Base-by-base conservation (phyloP, 2,329 filamentous ascomycete genomes). In the Microdochium paspali region DNA sequence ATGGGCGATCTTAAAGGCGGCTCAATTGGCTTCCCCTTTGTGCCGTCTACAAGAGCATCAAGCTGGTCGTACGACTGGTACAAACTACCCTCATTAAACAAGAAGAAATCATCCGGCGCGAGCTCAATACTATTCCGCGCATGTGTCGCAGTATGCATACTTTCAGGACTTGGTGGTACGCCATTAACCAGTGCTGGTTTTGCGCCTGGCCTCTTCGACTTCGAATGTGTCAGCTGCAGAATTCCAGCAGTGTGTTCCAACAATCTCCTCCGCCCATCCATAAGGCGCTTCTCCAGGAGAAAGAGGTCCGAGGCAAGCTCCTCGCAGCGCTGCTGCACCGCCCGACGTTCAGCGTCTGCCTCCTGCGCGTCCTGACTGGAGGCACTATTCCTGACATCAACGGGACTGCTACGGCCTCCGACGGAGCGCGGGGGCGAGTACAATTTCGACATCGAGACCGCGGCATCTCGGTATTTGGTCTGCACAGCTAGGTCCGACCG, bases 171-270 rank as follows among this genome's bases (percentile, higher is more conserved):
- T 47, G 84, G 82, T 5, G 85, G 85, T 51, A 87, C 80, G 20
- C 77, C 79, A 48, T 77, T 77, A 35, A 71, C 61, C 6, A 68
- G 59, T 43, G 68, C 66, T 1, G 63, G 61, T 28, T 63, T 65
- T 2, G 68, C 65, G 13, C 66, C 66, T 45, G 72, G 67, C 7
- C 70, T 63, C 3, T 67, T 57, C 47, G 69, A 70, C 54, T 84
- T 85, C 66, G 35, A 40, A 21, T 97, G 90, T 9, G 90, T 94
- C 64, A 95, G 78, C 61, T 95, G 90, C 47, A 98, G 70, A 32
- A 98, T 87, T 42, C 88, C 91, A 13, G 93, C 90, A 0, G 91
- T 97, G 63, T 98, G 93, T 63, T 91, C 83, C 45, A 97, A 70
- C 42, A 98, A 70, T 51, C 82, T 80, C 56, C 79, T 79, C 58